Evolutionary conservation across 1,284 basidiomycete genomes (phyloP).

Genomic region (Microbotryum scabiosae): DNA sequence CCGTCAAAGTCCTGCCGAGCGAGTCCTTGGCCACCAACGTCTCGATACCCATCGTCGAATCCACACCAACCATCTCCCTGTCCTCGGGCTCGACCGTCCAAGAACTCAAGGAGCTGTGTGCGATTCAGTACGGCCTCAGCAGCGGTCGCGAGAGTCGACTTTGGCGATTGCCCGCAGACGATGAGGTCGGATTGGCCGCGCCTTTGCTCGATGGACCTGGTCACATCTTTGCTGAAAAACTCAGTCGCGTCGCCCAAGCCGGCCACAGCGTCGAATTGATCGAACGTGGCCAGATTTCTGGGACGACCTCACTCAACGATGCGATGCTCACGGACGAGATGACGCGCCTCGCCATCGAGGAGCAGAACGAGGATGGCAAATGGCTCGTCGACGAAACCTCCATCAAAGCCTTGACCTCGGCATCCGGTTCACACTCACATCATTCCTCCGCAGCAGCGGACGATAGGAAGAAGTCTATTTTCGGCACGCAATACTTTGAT

Average conservation of each 20-base stretch:
- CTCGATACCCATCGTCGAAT: slow-evolving; percentile 11
- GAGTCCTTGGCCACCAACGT: slow-evolving; percentile 12
- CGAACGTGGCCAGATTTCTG: slow-evolving; percentile 21
- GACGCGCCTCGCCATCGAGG: slow-evolving; percentile 37
- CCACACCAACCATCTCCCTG: slow-evolving; percentile 22
- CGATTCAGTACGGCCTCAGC: slow-evolving; percentile 16
- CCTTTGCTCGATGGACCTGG: slow-evolving; percentile 20
- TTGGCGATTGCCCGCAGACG: slow-evolving; percentile 19
- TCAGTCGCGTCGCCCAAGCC: slow-evolving; percentile 28
- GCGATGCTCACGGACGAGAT: slow-evolving; percentile 21
- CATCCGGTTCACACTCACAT: background rate
- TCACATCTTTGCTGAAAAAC: slow-evolving; percentile 28
- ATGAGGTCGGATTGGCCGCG: background rate
- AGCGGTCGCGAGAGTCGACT: slow-evolving; percentile 8
- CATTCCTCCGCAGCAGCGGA: background rate
- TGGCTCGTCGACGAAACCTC: slow-evolving; percentile 34
- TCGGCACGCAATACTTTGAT: slow-evolving; percentile 5
- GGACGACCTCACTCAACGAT: slow-evolving; percentile 35
- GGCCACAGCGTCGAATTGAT: slow-evolving; percentile 30
- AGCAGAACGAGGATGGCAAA: slow-evolving; percentile 24
- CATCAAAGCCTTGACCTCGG: slow-evolving; percentile 9
- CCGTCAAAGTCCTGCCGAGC: slow-evolving; percentile 45
- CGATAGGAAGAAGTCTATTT: slow-evolving; percentile 12
- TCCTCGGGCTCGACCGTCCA: slow-evolving; percentile 33
- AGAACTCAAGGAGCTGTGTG: slow-evolving; percentile 32